Evolutionary conservation across 306 rosid genomes (phyloP).

Genomic region (Coriaria nepalensis): DNA sequence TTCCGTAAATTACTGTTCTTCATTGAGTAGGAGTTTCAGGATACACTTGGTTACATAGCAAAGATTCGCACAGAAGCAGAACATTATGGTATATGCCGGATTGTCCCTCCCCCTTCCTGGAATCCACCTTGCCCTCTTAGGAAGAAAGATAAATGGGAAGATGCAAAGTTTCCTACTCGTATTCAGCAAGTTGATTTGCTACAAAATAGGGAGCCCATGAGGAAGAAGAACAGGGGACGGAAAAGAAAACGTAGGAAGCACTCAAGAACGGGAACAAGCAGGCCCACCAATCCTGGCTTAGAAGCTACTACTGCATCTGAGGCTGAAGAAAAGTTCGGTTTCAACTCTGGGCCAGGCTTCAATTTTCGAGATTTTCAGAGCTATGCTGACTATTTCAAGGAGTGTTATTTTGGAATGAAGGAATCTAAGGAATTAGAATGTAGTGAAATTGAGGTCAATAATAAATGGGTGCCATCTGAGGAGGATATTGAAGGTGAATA

Average conservation of each 20-base stretch:
- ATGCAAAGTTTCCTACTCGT: conserved; percentile 68
- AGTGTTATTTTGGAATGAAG: conserved; percentile 51
- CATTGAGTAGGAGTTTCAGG: conserved; percentile 59
- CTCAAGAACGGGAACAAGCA: conserved; percentile 32
- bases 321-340: conserved; percentile 70
- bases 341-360: conserved; percentile 65
- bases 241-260: conserved; percentile 59
- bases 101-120: conserved; percentile 91
- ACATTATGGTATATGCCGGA: conserved; percentile 80
- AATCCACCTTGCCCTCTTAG: conserved; percentile 81
- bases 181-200: conserved; percentile 83
- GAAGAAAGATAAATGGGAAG: conserved; percentile 66
- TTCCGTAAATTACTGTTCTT: neutral
- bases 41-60: conserved; percentile 73
- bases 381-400: conserved; percentile 45
- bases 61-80: conserved; percentile 71
- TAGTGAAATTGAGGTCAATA: conserved; percentile 17
- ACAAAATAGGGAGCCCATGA: conserved; percentile 94
- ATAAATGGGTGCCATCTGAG: conserved; percentile 43
- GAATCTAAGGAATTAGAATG: conserved; percentile 20
- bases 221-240: conserved; percentile 64
- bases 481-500: conserved; percentile 95
- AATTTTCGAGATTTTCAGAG: conserved; percentile 58
- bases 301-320: conserved; percentile 43
- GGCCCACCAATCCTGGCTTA: conserved; percentile 27